Evolutionary conservation across 352 stramenopile genomes (phyloP).

Genomic region (Blastocystis sp.): DNA sequence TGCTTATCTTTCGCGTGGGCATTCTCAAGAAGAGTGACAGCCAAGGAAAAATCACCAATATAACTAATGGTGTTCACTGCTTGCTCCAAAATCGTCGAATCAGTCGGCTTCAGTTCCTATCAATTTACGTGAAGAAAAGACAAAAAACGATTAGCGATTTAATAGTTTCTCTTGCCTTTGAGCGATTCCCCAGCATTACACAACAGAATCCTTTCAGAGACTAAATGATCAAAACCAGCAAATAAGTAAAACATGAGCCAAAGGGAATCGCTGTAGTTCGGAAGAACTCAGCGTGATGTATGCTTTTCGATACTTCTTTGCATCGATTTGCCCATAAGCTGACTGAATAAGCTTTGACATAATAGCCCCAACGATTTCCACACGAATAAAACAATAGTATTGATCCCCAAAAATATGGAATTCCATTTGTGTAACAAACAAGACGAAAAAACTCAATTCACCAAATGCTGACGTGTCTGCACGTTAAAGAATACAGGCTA

Average conservation of each 20-base stretch:
- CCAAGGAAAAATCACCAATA: slow-evolving; percentile 4
- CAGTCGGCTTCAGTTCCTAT: slow-evolving; percentile 1
- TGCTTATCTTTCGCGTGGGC: neutral
- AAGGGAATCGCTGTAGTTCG: neutral
- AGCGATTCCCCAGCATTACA: neutral
- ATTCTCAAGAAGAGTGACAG: neutral
- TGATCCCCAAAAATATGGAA: neutral
- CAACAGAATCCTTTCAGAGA: neutral
- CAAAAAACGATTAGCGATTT: neutral
- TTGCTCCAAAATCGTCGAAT: neutral
- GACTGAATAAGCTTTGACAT: slow-evolving; percentile 57
- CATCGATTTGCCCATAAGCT: slow-evolving; percentile 17
- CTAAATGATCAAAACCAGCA: neutral
- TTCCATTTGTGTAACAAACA: slow-evolving; percentile 30
- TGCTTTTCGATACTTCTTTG: slow-evolving; percentile 34
- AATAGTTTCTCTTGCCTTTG: neutral
- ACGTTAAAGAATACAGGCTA: neutral
- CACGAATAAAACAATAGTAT: neutral
- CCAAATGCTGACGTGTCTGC: slow-evolving; percentile 3
- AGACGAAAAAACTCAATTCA: neutral
- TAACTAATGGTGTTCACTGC: neutral
- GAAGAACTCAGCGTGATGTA: slow-evolving; percentile 21
- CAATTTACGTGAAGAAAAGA: neutral
- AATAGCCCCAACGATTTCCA: neutral
- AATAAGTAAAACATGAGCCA: neutral